A percentile compares a stretch with the other conserved stretches of the same genome.
These are phyloP conservation scores for Nicotiana paniculata DNA, from an alignment of 257 asterid genomes.

Conservation along the genomic window DNA sequence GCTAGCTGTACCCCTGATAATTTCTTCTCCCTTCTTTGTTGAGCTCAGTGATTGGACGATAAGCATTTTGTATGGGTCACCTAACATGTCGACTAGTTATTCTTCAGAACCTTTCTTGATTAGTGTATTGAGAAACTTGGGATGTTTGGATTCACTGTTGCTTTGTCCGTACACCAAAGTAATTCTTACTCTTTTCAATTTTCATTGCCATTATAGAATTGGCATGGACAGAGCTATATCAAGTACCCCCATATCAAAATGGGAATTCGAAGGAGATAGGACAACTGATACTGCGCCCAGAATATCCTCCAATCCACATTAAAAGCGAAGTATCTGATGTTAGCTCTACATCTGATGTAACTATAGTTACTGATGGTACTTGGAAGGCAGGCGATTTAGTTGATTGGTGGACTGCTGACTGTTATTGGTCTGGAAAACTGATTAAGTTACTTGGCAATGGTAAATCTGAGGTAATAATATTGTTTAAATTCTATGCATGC, in stretches of 20 bases:
- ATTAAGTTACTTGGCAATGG: neutral
- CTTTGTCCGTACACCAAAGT: neutral
- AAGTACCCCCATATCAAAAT: constrained; percentile 17
- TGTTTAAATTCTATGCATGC: neutral
- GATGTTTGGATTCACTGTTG: neutral
- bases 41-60: neutral
- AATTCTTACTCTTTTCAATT: neutral
- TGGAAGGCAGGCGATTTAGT: neutral
- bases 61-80: neutral
- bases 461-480: neutral
- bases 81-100: neutral
- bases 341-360: neutral
- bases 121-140: neutral
- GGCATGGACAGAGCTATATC: constrained; percentile 34
- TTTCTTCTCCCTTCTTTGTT: neutral
- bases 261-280: constrained; percentile 9
- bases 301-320: constrained; percentile 36
- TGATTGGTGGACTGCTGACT: neutral
- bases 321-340: neutral
- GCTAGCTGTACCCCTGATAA: neutral
- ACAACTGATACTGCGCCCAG: constrained; percentile 60
- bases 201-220: constrained; percentile 12
- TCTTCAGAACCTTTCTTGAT: neutral
- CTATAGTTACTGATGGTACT: neutral
- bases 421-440: constrained; percentile 2